These are phyloP conservation scores for Fusarium sp. DNA, from an alignment of 2,329 filamentous ascomycete genomes.

Conservation along the genomic window DNA sequence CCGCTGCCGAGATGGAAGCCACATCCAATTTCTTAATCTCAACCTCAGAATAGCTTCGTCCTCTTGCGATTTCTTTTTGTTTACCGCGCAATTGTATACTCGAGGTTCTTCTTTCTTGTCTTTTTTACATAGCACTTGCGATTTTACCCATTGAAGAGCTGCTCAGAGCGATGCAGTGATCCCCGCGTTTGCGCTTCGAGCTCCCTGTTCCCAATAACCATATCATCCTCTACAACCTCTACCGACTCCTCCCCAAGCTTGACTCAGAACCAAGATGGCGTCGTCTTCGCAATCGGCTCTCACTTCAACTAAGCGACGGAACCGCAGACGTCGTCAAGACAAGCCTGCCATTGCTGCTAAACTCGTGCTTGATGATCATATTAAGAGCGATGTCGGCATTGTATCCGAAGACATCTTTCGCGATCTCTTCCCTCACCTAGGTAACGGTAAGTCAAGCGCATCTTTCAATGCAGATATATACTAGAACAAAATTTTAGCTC, in stretches of 20 bases:
- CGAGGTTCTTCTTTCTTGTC: background rate
- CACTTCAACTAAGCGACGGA: constrained; percentile 52
- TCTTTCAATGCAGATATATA: background rate
- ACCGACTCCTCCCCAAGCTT: background rate
- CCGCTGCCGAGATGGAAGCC: constrained; percentile 36
- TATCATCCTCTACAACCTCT: constrained; percentile 17
- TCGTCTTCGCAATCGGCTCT: constrained; percentile 44
- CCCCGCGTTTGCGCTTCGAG: constrained; percentile 33
- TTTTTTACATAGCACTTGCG: background rate
- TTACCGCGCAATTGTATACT: constrained; percentile 8
- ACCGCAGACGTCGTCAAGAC: constrained; percentile 69
- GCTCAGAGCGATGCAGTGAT: constrained; percentile 27
- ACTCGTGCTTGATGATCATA: constrained; percentile 84
- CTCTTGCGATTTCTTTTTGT: constrained; percentile 2
- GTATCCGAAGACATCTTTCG: constrained; percentile 87
- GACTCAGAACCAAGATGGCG: constrained; percentile 42
- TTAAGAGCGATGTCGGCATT: constrained; percentile 86
- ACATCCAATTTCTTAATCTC: constrained; percentile 27
- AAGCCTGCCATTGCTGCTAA: constrained; percentile 82
- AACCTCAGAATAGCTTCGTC: constrained; percentile 19
- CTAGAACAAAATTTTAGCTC: constrained; percentile 11
- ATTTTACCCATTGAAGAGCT: constrained; percentile 4
- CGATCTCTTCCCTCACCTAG: constrained; percentile 78
- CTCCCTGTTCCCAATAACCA: constrained; percentile 4
- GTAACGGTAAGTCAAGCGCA: constrained; percentile 58